Evolutionary conservation across 441 rosid species (phyloP), one percentile per base, ranked within the genome.

Genomic region (Theobroma grandiflorum): DNA sequence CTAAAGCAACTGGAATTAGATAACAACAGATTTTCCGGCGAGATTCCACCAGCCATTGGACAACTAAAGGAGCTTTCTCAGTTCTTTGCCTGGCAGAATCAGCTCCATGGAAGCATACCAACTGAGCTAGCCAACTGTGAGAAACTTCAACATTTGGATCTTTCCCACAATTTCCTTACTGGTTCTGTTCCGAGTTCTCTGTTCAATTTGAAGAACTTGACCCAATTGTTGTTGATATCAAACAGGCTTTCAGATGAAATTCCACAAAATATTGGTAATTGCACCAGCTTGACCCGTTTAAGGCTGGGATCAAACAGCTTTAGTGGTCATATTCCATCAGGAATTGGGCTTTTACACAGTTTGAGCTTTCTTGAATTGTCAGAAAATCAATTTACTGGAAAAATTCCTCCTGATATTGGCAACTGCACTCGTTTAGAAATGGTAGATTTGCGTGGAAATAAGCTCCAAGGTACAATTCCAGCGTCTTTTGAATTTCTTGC

Each of bases 31-130:
- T 87, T 93, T 67, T 76, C 80, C 4, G 93, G 95, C 4, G 81
- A 84, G 77, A 90, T 93, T 84, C 95, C 97, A 18, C 12, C 90
- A 3, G 31, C 86, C 58, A 79, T 91, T 22, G 97, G 97, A 42
- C 73, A 88, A 50, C 82, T 93, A 63, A 90, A 82, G 75, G 89
- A 90, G 84, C 95, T 93, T 43, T 80, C 83, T 20, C 75, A 91
- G 78, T 93, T 93, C 84, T 93, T 82, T 75, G 95, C 93, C 12
- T 93, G 97, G 95, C 88, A 93, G 79, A 91, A 93, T 85, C 88
- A 84, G 71, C 91, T 93, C 49, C 75, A 79, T 55, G 95, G 95
- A 74, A 82, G 85, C 84, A 89, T 93, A 77, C 95, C 97, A 12
- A 68, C 66, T 50, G 90, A 89, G 83, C 86, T 93, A 2, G 90